Percentiles rank a stretch among this genome's conserved stretches.
These are phyloP conservation scores for Suillus hirtellus DNA, from an alignment of 768 basidiomycete genomes.

Conservation along the genomic window DNA sequence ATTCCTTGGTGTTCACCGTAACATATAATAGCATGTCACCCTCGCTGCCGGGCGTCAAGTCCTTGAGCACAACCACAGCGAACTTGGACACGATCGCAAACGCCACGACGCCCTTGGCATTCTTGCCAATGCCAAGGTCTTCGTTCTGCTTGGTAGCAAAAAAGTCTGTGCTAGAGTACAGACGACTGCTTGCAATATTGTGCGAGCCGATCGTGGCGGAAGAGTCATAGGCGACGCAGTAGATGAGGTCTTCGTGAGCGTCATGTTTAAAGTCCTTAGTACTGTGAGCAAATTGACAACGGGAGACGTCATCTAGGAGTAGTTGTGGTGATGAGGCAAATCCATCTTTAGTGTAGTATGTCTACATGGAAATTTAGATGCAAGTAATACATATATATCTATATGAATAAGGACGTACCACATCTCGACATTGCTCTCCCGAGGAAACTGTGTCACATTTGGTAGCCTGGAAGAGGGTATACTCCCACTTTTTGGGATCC, in stretches of 20 bases:
- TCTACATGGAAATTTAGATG: constrained; percentile 45
- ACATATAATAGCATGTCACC: constrained; percentile 88
- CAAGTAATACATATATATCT: background rate
- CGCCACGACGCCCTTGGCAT: constrained; percentile 84
- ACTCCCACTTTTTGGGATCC: constrained; percentile 63
- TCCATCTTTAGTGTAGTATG: constrained; percentile 85
- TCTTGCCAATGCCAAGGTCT: constrained; percentile 85
- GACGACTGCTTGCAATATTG: constrained; percentile 56
- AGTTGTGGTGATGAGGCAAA: constrained; percentile 62
- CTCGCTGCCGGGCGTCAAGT: constrained; percentile 49
- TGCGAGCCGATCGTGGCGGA: constrained; percentile 43
- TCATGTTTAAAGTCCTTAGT: constrained; percentile 80
- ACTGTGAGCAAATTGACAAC: constrained; percentile 90
- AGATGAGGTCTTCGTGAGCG: constrained; percentile 74
- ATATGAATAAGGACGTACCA: constrained; percentile 42
- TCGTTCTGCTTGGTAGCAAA: constrained; percentile 69
- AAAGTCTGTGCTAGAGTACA: constrained; percentile 86
- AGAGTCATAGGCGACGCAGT: constrained; percentile 86
- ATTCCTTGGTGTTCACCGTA: constrained; percentile 75
- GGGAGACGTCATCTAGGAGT: constrained; percentile 69
- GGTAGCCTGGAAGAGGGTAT: constrained; percentile 80
- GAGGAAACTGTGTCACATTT: constrained; percentile 56
- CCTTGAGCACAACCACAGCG: constrained; percentile 87
- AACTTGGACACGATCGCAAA: constrained; percentile 93
- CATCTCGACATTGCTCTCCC: constrained; percentile 66